These are phyloP conservation scores for Barnettozyma populi DNA, from an alignment of 805 yeast genomes.

Conservation along the genomic window DNA sequence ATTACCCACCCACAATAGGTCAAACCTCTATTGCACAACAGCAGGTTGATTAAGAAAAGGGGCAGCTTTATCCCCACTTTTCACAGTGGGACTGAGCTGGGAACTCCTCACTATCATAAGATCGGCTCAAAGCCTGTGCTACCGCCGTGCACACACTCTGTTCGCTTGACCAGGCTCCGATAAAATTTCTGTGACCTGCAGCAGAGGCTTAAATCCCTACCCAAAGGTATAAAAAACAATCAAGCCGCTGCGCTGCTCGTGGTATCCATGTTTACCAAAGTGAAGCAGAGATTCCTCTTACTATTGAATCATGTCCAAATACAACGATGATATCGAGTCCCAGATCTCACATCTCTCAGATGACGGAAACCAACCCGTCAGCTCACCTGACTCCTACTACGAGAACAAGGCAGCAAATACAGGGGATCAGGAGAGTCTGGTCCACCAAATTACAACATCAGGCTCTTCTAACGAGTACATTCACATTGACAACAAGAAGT, in stretches of 20 bases:
- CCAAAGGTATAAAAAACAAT: no score
- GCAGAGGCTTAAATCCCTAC: neutral
- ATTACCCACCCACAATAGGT: no score
- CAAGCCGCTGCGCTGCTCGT: neutral
- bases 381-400: slow-evolving; percentile 5
- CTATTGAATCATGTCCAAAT: neutral
- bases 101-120: no score
- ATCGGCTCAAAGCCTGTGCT: neutral
- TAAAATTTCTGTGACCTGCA: neutral
- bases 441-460: slow-evolving; percentile 22
- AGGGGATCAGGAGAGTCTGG: neutral
- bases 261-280: no score
- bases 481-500: slow-evolving; percentile 24
- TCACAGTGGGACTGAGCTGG: no score
- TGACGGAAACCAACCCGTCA: slow-evolving; percentile 7
- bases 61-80: neutral
- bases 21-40: no score
- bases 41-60: no score
- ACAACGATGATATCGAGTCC: slow-evolving; percentile 11
- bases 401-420: slow-evolving; percentile 1
- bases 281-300: no score
- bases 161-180: neutral
- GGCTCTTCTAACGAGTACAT: slow-evolving; percentile 23
- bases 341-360: slow-evolving; percentile 16
- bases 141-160: neutral